Base-by-base conservation (phyloP, 2,329 filamentous ascomycete species). In the Fusarium dlaminii region DNA sequence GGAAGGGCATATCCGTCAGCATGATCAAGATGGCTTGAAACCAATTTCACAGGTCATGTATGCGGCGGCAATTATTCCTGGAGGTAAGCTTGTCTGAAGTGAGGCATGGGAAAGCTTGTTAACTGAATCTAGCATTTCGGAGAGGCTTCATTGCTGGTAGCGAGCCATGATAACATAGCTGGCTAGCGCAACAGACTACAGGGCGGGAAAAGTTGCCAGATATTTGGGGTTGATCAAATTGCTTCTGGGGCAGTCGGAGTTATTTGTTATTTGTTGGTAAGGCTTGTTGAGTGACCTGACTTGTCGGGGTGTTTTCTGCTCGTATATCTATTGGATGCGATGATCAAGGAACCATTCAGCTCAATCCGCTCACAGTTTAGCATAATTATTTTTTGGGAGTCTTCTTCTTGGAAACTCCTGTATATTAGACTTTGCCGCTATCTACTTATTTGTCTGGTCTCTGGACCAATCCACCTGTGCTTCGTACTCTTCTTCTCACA, bases 21-120 rank as follows among this genome's bases (percentile, higher is more conserved):
- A 77, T 24, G 70, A 69, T 3, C 76, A 79, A 6, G 79, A 80
- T 29, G 86, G 87, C 51, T 74, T 90, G 71, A 80, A 82, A 49
- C 87, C 88, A 0, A 90, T 90, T 45, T 89, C 87, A 9, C 79
- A 83, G 29, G 87, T 87, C 43, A 90, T 90, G 88, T 89, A 88
- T 80, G 86, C 88, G 20, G 82, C 87, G 9, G 87, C 87, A 39
- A 73, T 90, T 72, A 83, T 88, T 56, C 86, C 87, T 9, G 88
- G 88, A 73, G 86, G 88, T 89, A 74, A 85, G 86, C 17, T 45
- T 15, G n/a, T 58, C 3, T 54, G 10, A 11, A 37, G 34, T 3
- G 20, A n/a, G 13, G 30, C 22, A 12, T 9, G 18, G 24, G 18
- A 37, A 29, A n/a, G 51, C 30, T 20, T 29, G 32, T 36, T 58